Base-by-base conservation (phyloP, 116 monocot genomes). In the Papilionanthe hybrid region DNA sequence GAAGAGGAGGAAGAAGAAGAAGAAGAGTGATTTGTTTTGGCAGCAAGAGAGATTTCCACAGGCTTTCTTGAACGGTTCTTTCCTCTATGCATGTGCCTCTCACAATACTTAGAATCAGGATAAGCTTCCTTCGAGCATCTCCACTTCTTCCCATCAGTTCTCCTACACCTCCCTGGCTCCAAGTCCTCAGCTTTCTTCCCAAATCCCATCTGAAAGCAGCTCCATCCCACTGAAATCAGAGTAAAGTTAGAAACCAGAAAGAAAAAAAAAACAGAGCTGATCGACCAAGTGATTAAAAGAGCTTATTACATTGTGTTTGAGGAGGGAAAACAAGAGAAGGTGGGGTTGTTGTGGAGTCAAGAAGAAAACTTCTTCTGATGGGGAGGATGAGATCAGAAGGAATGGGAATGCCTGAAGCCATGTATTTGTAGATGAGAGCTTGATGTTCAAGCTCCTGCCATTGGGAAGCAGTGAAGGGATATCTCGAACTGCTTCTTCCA, bases 41-140 rank as follows among this genome's bases (percentile, higher is more conserved):
- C 10, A 10, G 83, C 12, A 44, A 92, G 65, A 63, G 84, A 84
- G 75, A 86, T 90, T 95, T 95, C 95, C 95, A 92, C 95, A 90
- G 89, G 95, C 95, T 95, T 95, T 95, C 95, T 95, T 95, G 95
- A 92, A 95, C 95, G 95, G 86, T 92, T 95, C 87, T 92, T 92
- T 73, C 95, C 95, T 57, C 95, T 83, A 79, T 95, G 92, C 92
- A 92, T 95, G 89, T 95, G 95, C 68, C 89, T 90, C 89, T 95
- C 95, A 67, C 95, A 95, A 81, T 95, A 95, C 79, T 95, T 95
- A 13, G 95, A 95, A 53, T 95, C 95, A 3, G 92, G 95, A 81
- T 87, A 92, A 9, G 95, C 95, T 50, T 95, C 95, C 56, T 95
- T 95, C 30, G 95, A 90, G 90, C 95, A 95, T 65, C 95, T 82